phyloP scores from a whole-genome alignment of 2,329 filamentous ascomycete genomes.

The Pestalotiopsis sp. region DNA sequence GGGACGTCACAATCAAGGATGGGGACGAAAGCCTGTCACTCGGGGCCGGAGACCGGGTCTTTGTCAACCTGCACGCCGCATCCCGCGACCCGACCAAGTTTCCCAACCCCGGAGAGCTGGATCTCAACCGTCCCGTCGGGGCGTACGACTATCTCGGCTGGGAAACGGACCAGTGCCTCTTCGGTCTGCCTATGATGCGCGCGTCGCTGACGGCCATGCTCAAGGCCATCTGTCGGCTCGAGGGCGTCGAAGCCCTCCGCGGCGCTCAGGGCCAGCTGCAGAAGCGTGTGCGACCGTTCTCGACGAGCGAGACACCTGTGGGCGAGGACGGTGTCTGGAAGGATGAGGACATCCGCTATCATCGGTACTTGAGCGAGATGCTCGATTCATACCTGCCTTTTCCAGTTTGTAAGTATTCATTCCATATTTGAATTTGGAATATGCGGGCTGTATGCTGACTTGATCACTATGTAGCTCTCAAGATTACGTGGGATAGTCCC shows the following conservation, averaged over 20 bases:
- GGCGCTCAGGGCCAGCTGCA: constrained; percentile 26
- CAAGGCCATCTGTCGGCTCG: constrained; percentile 25
- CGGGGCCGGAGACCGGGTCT: constrained; percentile 30
- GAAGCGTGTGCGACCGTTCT: constrained; percentile 8
- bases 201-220: constrained; percentile 24
- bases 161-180: constrained; percentile 53
- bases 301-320: neutral
- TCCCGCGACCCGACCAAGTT: constrained; percentile 50
- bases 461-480: neutral
- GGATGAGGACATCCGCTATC: neutral
- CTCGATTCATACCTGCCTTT: neutral
- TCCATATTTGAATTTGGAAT: neutral
- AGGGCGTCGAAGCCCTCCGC: constrained; percentile 24
- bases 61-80: constrained; percentile 53
- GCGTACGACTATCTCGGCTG: constrained; percentile 55
- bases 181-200: constrained; percentile 45
- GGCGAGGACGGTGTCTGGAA: neutral
- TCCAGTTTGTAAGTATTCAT: neutral
- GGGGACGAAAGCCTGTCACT: constrained; percentile 38
- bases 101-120: constrained; percentile 52
- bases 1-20: constrained; percentile 34
- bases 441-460: neutral
- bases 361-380: constrained; percentile 2
- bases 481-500: neutral
- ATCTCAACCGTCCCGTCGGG: constrained; percentile 50